Percentiles rank a stretch among this genome's conserved stretches.
Conservation (phyloP, 2,329 filamentous ascomycete genomes). For the Trichoderma semiorbis region DNA sequence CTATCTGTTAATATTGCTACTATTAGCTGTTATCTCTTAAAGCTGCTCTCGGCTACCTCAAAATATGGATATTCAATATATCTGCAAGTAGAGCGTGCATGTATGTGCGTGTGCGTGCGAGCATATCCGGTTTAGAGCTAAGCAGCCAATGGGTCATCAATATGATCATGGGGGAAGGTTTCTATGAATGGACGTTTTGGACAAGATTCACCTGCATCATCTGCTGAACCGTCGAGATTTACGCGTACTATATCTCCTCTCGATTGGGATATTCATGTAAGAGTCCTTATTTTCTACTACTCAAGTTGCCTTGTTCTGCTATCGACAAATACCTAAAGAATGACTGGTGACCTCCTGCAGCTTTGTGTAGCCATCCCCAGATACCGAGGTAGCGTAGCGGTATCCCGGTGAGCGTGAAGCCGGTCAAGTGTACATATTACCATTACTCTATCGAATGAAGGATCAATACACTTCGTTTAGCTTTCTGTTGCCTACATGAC, state of each 20-base stretch:
- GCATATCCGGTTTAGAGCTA: neutral
- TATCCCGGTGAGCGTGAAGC: neutral
- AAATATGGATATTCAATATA: neutral
- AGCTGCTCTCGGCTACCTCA: neutral
- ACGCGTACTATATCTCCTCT: neutral
- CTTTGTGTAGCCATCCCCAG: neutral
- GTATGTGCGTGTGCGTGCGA: neutral
- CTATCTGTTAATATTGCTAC: neutral
- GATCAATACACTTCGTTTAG: neutral
- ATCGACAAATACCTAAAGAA: neutral
- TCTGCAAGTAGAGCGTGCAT: neutral
- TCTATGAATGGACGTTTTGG: neutral
- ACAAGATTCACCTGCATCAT: neutral
- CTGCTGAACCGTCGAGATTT: neutral
- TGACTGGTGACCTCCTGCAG: neutral
- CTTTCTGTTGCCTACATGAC: neutral
- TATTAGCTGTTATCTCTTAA: neutral
- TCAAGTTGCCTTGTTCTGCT: neutral
- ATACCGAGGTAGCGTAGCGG: neutral
- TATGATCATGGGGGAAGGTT: neutral
- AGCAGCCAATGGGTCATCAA: neutral
- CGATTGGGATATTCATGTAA: neutral
- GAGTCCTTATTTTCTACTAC: neutral
- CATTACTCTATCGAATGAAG: neutral
- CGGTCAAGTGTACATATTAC: neutral